A percentile compares a stretch with the other conserved stretches of the same genome.
These are phyloP conservation scores for Anisogramma anomala DNA, from an alignment of 2,329 filamentous ascomycete species.

Conservation along the genomic window DNA sequence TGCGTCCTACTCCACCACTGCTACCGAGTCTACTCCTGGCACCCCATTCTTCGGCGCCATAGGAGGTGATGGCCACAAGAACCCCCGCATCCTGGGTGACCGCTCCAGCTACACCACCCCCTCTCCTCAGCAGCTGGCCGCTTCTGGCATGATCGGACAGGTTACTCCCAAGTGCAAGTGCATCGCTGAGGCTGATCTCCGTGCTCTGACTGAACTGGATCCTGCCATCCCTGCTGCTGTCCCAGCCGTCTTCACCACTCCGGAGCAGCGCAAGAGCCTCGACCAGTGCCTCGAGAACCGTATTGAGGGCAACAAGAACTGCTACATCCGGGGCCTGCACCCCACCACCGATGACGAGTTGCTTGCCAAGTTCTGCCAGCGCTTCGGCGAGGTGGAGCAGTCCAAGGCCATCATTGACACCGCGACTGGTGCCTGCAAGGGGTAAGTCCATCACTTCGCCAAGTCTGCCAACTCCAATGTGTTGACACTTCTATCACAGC, in stretches of 20 bases:
- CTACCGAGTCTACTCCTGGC: constrained; percentile 51
- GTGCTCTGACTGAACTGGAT: constrained; percentile 59
- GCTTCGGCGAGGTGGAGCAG: constrained; percentile 89
- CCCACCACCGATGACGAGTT: constrained; percentile 92
- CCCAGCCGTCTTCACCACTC: constrained; percentile 75
- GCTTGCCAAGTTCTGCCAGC: constrained; percentile 66
- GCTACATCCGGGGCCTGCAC: constrained; percentile 93
- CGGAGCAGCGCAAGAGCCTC: constrained; percentile 76
- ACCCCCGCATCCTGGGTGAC: constrained; percentile 46
- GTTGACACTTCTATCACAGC: constrained; percentile 36
- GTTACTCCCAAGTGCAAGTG: constrained; percentile 30
- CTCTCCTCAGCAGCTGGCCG: constrained; percentile 48
- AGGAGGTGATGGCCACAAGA: constrained; percentile 47
- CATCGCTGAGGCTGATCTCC: constrained; percentile 39
- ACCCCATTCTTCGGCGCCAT: constrained; percentile 53
- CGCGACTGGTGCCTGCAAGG: constrained; percentile 87
- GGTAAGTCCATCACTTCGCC: constrained; percentile 42
- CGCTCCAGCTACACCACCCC: constrained; percentile 56
- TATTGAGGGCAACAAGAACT: constrained; percentile 83
- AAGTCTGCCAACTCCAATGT: constrained; percentile 2
- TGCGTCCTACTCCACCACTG: constrained; percentile 51
- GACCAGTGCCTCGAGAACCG: constrained; percentile 93
- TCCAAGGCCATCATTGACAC: constrained; percentile 98
- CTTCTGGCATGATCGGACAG: constrained; percentile 28
- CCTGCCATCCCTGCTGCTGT: constrained; percentile 80